Base-by-base conservation (phyloP, 1,139 yeast genomes). In the Candida labiduridarum region DNA sequence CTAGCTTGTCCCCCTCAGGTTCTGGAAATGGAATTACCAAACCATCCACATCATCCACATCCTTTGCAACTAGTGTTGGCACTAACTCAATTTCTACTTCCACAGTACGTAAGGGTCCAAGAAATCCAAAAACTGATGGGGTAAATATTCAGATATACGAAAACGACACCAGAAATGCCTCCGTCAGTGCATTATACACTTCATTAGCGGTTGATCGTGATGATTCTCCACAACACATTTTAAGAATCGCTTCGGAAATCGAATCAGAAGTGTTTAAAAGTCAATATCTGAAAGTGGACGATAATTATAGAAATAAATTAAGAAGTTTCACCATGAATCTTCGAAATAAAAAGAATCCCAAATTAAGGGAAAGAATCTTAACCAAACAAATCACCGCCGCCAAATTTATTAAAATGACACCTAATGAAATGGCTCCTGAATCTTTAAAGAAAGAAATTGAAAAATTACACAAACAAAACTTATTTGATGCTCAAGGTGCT, bases 401-500 rank as follows among this genome's bases (percentile, higher is more conserved):
- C 16, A 78, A 83, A 44, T 81, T 94, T 59, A 86, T 87, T 49
- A 80, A 72, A 41, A 92, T 95, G 96, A 75, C 85, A 34, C 96
- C 97, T 9, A 90, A 87, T 63, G 99, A 94, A 58, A 80, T 94
- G 85, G 98, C 98, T 0, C 96, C 97, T 2, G 97, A 90, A 63
- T 75, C 86, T 9, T 80, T 94, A 58, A 89, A 88, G 70, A 82
- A 87, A 66, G 96, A 91, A 65, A 79, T 92, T 59, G 95, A 91
- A 62, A 85, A 88, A 61, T 80, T 94, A 60, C 90, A 89, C 64
- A 87, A 89, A 65, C 87, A 89, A 67, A 95, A 95, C 69, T 77
- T 94, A 65, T 92, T 89, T 71, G 96, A 94, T 66, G 99, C 99
- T 2, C 97, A 90, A 70, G 97, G 97, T 59, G 98, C 99, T n/a